Base-by-base conservation (phyloP, 139 green algal genomes). In the Coelastrella sp. region DNA sequence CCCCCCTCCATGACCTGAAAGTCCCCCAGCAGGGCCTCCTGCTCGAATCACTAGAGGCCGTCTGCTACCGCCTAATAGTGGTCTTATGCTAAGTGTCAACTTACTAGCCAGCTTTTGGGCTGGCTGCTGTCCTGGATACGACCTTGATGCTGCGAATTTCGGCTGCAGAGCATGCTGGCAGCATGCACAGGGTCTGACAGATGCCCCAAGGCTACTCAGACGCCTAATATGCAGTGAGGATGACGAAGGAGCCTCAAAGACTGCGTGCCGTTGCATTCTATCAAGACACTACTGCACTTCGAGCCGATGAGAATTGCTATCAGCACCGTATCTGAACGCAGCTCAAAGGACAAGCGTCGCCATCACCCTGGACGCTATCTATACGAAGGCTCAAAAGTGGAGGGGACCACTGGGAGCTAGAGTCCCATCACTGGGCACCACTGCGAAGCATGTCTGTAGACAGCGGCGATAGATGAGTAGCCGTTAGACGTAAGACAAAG, bases 11-110 rank as follows among this genome's bases (percentile, higher is more conserved):
- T 91, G 83, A 7, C 25, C 75, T 3, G 88, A 90, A 78, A 94
- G 90, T 15, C 81, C 89, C 24, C 92, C 92, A 58, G 92, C 92
- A 58, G 90, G 73, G 7, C 92, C 92, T 11, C 85, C 65, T 27
- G 86, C 86, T 15, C 79, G 72, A 63, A 93, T 88, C 6, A 91
- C 78, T 10, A 87, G 49, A 35, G 12, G 85, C 60, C 73, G 14
- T 22, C 84, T 80, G 68, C 66, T 88, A 59, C 20, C 14, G 35
- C n/a, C 10, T 65, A 17, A 73, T 8, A 49, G 59, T 11, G 15
- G 81, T 56, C 8, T 11, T 10, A 49, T 49, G 79, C 79, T 49
- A 7, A 1, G 8, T 59, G 24, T n/a, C 70, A 9, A 58, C 74
- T 8, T 11, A 8, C 74, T 20, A 81, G 10, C 4, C 81, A 74